A percentile compares a stretch with the other conserved stretches of the same genome.
These are phyloP conservation scores for Metschnikowia noctiluminum DNA, from an alignment of 805 yeast genomes.

Conservation along the genomic window DNA sequence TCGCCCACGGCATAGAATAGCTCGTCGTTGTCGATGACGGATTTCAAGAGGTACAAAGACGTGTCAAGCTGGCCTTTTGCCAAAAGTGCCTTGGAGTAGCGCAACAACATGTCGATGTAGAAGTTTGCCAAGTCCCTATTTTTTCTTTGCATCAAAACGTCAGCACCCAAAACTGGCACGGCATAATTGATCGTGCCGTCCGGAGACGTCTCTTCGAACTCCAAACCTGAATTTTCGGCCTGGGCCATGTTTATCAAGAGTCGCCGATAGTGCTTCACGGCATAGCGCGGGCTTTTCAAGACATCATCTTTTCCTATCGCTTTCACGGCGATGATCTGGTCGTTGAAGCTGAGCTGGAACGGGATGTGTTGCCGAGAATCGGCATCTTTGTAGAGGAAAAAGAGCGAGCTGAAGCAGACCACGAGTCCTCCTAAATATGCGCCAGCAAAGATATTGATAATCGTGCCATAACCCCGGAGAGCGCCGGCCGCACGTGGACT, in stretches of 20 bases:
- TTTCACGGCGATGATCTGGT: slow-evolving; percentile 37
- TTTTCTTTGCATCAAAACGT: slow-evolving; percentile 26
- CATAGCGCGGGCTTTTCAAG: slow-evolving; percentile 37
- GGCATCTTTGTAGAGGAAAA: slow-evolving; percentile 39
- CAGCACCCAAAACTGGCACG: slow-evolving; percentile 34
- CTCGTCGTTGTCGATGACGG: slow-evolving; percentile 34
- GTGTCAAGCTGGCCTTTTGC: slow-evolving; percentile 38
- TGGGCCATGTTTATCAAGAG: slow-evolving; percentile 34
- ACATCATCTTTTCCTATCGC: slow-evolving; percentile 45
- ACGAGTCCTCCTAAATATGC: slow-evolving; percentile 42
- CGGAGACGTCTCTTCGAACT: slow-evolving; percentile 22
- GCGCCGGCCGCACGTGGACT: slow-evolving; percentile 7
- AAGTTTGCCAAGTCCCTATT: slow-evolving; percentile 37
- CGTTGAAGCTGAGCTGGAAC: slow-evolving; percentile 30
- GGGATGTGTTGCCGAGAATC: slow-evolving; percentile 39
- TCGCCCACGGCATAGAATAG: slow-evolving; percentile 38
- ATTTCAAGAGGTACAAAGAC: slow-evolving; percentile 26
- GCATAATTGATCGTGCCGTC: slow-evolving; percentile 25
- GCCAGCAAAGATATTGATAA: slow-evolving; percentile 38
- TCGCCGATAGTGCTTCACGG: slow-evolving; percentile 42
- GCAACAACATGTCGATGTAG: slow-evolving; percentile 39
- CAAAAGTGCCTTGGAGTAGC: slow-evolving; percentile 39
- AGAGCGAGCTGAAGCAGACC: slow-evolving; percentile 38
- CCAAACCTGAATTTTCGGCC: slow-evolving; percentile 23
- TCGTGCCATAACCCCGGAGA: slow-evolving; percentile 28